Evolutionary conservation across 208 protist species (phyloP).

Genomic region (Angomonas ambiguus): DNA sequence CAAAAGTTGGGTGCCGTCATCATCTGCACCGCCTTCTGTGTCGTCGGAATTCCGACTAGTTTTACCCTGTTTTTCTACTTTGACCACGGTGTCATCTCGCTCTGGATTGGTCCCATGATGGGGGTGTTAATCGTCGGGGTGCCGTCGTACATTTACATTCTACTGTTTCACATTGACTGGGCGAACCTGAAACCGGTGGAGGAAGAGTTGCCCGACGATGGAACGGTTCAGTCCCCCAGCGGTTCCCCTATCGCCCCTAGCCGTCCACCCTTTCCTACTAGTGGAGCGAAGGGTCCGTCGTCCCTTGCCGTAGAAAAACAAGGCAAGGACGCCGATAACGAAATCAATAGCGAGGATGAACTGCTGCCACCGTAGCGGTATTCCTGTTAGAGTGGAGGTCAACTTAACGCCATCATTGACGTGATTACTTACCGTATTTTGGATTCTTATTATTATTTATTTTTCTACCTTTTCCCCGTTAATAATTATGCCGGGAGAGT

Average conservation of each 20-base stretch:
- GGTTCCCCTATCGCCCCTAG: neutral
- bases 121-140: slow-evolving; percentile 40
- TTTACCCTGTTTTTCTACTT: slow-evolving; percentile 79
- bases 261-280: neutral
- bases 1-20: slow-evolving; percentile 64
- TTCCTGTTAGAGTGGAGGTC: too few relatives aligned
- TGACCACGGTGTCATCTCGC: slow-evolving; percentile 54
- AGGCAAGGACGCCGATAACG: too few relatives aligned
- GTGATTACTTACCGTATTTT: too few relatives aligned
- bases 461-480: too few relatives aligned
- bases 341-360: too few relatives aligned
- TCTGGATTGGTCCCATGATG: slow-evolving; percentile 73
- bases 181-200: slow-evolving; percentile 46
- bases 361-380: too few relatives aligned
- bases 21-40: slow-evolving; percentile 54
- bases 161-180: slow-evolving; percentile 75
- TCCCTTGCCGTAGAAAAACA: too few relatives aligned
- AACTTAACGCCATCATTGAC: too few relatives aligned
- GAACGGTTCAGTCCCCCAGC: neutral
- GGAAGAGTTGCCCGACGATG: slow-evolving; percentile 17
- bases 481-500: too few relatives aligned
- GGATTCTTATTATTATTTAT: too few relatives aligned
- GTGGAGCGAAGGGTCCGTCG: too few relatives aligned
- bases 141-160: slow-evolving; percentile 62
- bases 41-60: slow-evolving; percentile 57